phyloP scores from a whole-genome alignment of 2,329 filamentous ascomycete species.

The Pseudocercospora pini-densiflorae region DNA sequence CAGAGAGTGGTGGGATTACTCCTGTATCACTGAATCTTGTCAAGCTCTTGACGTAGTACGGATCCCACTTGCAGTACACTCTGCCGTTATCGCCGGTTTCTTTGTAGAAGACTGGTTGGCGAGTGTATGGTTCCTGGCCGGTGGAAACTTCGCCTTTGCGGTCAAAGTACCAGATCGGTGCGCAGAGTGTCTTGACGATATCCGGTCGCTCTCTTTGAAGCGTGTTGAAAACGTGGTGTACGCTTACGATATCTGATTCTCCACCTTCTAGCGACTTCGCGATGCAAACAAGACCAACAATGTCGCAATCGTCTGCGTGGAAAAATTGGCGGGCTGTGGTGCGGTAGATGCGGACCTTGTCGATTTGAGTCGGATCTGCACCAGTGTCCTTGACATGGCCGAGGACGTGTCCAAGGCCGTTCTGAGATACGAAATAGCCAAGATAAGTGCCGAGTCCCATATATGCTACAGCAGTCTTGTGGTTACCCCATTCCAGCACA shows the following conservation, averaged over 20 bases:
- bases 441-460: conserved; percentile 82
- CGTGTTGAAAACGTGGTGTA: conserved; percentile 81
- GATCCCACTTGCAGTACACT: conserved; percentile 87
- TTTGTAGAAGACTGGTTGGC: conserved; percentile 68
- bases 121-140: conserved; percentile 64
- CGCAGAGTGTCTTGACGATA: conserved; percentile 73
- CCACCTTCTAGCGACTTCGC: conserved; percentile 78
- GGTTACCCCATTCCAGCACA: conserved; percentile 72
- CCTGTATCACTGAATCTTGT: conserved; percentile 72
- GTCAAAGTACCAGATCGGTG: conserved; percentile 90
- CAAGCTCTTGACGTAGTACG: conserved; percentile 82
- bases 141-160: conserved; percentile 80
- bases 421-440: conserved; percentile 87
- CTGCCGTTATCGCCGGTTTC: conserved; percentile 72
- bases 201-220: conserved; percentile 77
- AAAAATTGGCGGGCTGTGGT: conserved; percentile 86
- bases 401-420: conserved; percentile 81
- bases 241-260: conserved; percentile 79
- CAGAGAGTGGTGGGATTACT: conserved; percentile 72
- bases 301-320: conserved; percentile 80
- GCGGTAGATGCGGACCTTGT: conserved; percentile 87
- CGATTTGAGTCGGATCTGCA: conserved; percentile 78
- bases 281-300: conserved; percentile 83
- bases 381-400: conserved; percentile 90
- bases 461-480: conserved; percentile 85